phyloP scores from a whole-genome alignment of 202 grass and related monocot species.

The Tripidium arundinaceum region DNA sequence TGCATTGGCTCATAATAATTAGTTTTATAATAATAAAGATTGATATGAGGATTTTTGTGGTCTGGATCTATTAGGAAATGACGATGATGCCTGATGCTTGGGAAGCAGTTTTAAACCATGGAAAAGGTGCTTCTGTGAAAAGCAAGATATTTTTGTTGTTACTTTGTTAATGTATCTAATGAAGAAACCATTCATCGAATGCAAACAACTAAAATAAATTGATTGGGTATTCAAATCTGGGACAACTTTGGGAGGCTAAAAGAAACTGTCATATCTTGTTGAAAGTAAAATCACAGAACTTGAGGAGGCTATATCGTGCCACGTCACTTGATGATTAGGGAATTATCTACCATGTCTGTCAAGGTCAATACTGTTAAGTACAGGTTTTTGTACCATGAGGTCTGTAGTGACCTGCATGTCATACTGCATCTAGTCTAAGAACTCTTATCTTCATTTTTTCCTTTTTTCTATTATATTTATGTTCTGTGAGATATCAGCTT shows the following conservation, averaged over 20 bases:
- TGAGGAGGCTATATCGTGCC: neutral
- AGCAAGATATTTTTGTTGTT: conserved; percentile 11
- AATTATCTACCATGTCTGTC: neutral
- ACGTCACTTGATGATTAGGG: neutral
- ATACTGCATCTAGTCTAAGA: neutral
- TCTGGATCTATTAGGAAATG: conserved; percentile 66
- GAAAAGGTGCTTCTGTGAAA: conserved; percentile 46
- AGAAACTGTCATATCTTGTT: neutral
- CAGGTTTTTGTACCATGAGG: neutral
- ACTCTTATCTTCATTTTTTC: neutral
- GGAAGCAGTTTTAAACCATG: conserved; percentile 31
- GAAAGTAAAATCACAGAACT: neutral
- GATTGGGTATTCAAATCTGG: neutral
- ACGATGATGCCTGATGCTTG: conserved; percentile 66
- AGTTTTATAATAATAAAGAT: conserved; percentile 1
- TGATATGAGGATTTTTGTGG: conserved; percentile 23
- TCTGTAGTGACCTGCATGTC: neutral
- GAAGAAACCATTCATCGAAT: neutral
- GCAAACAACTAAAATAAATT: neutral
- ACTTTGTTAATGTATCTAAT: neutral
- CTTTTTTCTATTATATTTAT: neutral
- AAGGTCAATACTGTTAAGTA: neutral
- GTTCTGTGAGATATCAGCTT: neutral
- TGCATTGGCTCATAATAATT: neutral
- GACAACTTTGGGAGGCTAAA: neutral